These are phyloP conservation scores for Hypoxylon cercidicola DNA, from an alignment of 495 filamentous ascomycete species.

Conservation along the genomic window DNA sequence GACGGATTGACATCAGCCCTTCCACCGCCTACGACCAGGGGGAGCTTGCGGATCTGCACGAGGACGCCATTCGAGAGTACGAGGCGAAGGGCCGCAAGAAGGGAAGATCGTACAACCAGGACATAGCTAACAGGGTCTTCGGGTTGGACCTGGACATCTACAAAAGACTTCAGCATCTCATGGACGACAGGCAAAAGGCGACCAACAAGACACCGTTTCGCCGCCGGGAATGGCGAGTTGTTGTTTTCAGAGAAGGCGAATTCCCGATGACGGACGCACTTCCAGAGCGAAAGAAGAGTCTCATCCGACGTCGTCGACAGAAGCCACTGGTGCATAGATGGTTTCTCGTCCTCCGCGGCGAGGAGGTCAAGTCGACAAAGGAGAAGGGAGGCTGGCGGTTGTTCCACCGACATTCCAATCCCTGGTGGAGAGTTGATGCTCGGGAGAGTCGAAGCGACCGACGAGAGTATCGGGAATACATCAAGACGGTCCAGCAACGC, in stretches of 20 bases:
- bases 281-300: conserved; percentile 32
- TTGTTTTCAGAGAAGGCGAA: conserved; percentile 32
- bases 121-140: conserved; percentile 39
- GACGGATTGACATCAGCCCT: conserved; percentile 22
- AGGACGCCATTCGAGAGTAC: conserved; percentile 22
- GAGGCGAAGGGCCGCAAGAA: conserved; percentile 24
- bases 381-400: conserved; percentile 35
- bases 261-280: conserved; percentile 36
- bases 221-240: conserved; percentile 40
- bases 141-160: conserved; percentile 15
- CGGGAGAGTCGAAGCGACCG: conserved; percentile 35
- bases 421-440: conserved; percentile 38
- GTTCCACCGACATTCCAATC: conserved; percentile 30
- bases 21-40: conserved; percentile 22
- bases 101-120: conserved; percentile 36
- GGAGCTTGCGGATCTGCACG: conserved; percentile 38
- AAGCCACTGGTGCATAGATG: conserved; percentile 1
- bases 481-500: conserved; percentile 15
- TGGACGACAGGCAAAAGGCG: conserved; percentile 31
- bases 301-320: conserved; percentile 26
- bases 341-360: conserved; percentile 39
- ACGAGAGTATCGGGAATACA: conserved; percentile 19
- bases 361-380: conserved; percentile 38
- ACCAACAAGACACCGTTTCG: conserved; percentile 41
- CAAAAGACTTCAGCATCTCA: conserved; percentile 26